phyloP scores from a whole-genome alignment of 768 basidiomycete species.

The Lactarius hengduanensis region DNA sequence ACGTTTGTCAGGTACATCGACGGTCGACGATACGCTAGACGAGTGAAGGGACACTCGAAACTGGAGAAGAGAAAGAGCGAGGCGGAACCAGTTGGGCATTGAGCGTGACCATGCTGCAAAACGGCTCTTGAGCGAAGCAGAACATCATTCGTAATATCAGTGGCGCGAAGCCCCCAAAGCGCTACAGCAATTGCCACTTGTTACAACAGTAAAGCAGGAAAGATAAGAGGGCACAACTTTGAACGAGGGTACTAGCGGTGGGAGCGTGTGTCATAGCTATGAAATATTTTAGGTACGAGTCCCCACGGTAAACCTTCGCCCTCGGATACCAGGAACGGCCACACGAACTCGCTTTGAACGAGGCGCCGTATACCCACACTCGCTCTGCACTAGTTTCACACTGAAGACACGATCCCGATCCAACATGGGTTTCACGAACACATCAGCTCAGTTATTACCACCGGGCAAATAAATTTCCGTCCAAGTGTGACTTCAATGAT shows the following conservation, averaged over 20 bases:
- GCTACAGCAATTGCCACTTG: no score
- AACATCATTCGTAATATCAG: no score
- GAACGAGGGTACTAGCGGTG: no score
- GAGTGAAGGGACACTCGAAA: background rate
- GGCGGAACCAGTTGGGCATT: conserved; percentile 15
- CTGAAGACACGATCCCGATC: background rate
- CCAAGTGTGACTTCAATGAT: background rate
- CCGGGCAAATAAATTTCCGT: background rate
- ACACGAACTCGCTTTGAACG: background rate
- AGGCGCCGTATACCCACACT: background rate
- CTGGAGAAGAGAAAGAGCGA: conserved; percentile 23
- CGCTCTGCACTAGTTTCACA: background rate
- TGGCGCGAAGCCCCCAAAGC: no score
- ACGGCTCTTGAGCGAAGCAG: no score
- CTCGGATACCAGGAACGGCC: background rate
- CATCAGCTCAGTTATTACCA: background rate
- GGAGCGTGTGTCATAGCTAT: no score
- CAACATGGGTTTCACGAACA: background rate
- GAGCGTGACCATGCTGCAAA: no score
- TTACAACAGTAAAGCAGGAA: no score
- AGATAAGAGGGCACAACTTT: no score
- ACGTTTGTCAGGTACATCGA: conserved; percentile 38
- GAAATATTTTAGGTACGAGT: no score
- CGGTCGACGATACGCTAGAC: background rate
- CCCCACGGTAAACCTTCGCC: no score